Base-by-base conservation (phyloP, 306 rosid genomes). In the Leucaena leucocephala region DNA sequence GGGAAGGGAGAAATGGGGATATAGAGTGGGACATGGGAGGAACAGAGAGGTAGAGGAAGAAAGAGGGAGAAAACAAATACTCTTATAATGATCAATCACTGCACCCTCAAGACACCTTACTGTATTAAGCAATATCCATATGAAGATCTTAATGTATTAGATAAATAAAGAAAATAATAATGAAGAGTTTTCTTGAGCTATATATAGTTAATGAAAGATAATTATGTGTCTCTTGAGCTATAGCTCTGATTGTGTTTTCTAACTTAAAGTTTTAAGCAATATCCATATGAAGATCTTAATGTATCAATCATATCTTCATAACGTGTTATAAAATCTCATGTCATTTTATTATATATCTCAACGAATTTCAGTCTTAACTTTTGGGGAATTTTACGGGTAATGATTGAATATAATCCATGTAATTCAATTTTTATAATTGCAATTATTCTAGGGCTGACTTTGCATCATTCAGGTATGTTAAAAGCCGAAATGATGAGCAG, bases 401-500 rank as follows among this genome's bases (percentile, higher is more conserved):
- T 17, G 35, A 39, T 42, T 33, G 67, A 45, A 45, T 72, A 15
- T 49, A 72, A 58, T 59, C 68, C 50, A 76, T 14, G 38, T 71
- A 22, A 15, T 72, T 40, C 68, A 16, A 59, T 50, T 3, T 67
- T 40, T 13, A 19, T 43, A 6, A 76, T 46, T 66, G 54, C 57
- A 67, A 40, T 36, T 64, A 61, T 64, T 73, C 46, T 59, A 46
- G 71, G 70, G 43, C 12, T 44, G 38, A 34, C 19, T 55, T 61
- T 76, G 57, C 68, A 38, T 43, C 22, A 82, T 76, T 55, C 76
- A 96, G 98, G 89, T 96, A 96, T 84, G 99, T 96, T 35, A 90
- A 96, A 84, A 96, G 97, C 84, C 90, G 98, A 82, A 96, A 88
- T 64, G 99, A 96, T 84, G 75, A 78, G 58, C 99, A 96, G 85